Percentiles rank a stretch among this genome's conserved stretches.
phyloP scores from a whole-genome alignment of 2,329 filamentous ascomycete genomes.

The Fusarium burgessii region DNA sequence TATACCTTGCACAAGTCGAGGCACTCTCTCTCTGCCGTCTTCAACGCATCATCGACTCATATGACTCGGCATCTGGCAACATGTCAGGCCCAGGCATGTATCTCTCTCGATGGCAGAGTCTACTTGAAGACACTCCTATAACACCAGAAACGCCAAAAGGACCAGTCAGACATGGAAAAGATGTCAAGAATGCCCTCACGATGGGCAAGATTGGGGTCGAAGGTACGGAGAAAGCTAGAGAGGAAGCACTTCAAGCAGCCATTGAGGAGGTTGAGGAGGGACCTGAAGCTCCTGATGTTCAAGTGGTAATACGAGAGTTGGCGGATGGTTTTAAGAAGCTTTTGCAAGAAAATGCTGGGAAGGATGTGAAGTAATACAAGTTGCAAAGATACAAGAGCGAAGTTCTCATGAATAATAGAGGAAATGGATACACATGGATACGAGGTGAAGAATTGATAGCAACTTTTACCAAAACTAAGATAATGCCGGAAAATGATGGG shows the following conservation, averaged over 20 bases:
- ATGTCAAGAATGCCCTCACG: slow-evolving; percentile 59
- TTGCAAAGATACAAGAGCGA: not conserved
- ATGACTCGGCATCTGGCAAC: slow-evolving; percentile 47
- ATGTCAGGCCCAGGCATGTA: slow-evolving; percentile 77
- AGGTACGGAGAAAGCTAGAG: slow-evolving; percentile 43
- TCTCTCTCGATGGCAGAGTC: slow-evolving; percentile 76
- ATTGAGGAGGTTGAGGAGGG: slow-evolving; percentile 50
- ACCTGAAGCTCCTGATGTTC: slow-evolving; percentile 57
- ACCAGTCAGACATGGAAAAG: slow-evolving; percentile 63
- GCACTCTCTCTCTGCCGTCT: slow-evolving; percentile 66
- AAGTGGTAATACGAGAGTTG: slow-evolving; percentile 56
- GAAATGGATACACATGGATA: not conserved
- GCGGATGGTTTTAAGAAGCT: slow-evolving; percentile 54
- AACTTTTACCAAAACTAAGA: slow-evolving; percentile 14
- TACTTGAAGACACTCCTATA: slow-evolving; percentile 77
- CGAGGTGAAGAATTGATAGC: slow-evolving; percentile 14
- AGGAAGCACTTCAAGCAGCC: slow-evolving; percentile 34
- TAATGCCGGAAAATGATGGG: not conserved
- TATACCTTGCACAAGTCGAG: slow-evolving; percentile 69
- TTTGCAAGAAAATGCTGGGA: slow-evolving; percentile 38
- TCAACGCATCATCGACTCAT: slow-evolving; percentile 65
- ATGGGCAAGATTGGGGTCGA: slow-evolving; percentile 58
- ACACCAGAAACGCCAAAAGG: slow-evolving; percentile 69
- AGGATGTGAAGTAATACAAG: not conserved
- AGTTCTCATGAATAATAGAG: slow-evolving; percentile 5